Base-by-base conservation (phyloP, 1,284 basidiomycete genomes). In the Mycocalia duriaeana region DNA sequence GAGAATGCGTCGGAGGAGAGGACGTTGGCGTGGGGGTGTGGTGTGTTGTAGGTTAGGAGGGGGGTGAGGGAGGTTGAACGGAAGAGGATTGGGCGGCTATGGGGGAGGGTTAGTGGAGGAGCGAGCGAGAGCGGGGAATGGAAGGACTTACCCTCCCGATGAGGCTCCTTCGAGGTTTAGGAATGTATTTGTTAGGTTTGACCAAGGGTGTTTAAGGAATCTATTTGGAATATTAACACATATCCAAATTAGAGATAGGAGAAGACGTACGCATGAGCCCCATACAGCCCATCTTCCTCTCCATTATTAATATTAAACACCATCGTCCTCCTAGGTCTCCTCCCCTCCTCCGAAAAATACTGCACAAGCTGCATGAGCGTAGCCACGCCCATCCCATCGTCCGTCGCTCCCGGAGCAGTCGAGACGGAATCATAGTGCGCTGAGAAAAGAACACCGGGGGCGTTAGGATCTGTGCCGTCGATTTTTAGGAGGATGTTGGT, bases 251-350 rank as follows among this genome's bases (percentile, higher is more conserved):
- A n/a, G n/a, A 23, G 28, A n/a, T 25, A 25, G 13, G n/a, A 41
- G 11, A 25, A 11, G 24, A 68, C 77, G 57, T 65, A 87, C 73
- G 73, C 71, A 57, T 79, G 77, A 11, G 85, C 84, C 18, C 89
- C 89, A 53, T 83, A 73, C 53, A 90, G 60, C 26, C 81, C 77
- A 58, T 88, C 80, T 56, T 91, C 88, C 60, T 91, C 89, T 1
- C 82, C 88, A 50, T 91, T 89, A 61, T 91, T 91, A 60, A 89
- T 76, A 57, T 90, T 87, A 67, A 90, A 87, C 3, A 91, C 63
- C 3, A 82, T 81, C 0, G 84, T 86, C 34, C 79, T 69, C 35
- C 67, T 67, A 2, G 77, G 77, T 14, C 73, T 72, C 40, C 77
- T 66, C 50, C 69, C 61, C n/a, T n/a, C n/a, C n/a, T n/a, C n/a